A percentile compares a stretch with the other conserved stretches of the same genome.
These are phyloP conservation scores for Escovopsis sp. DNA, from an alignment of 2,329 filamentous ascomycete species.

Conservation along the genomic window DNA sequence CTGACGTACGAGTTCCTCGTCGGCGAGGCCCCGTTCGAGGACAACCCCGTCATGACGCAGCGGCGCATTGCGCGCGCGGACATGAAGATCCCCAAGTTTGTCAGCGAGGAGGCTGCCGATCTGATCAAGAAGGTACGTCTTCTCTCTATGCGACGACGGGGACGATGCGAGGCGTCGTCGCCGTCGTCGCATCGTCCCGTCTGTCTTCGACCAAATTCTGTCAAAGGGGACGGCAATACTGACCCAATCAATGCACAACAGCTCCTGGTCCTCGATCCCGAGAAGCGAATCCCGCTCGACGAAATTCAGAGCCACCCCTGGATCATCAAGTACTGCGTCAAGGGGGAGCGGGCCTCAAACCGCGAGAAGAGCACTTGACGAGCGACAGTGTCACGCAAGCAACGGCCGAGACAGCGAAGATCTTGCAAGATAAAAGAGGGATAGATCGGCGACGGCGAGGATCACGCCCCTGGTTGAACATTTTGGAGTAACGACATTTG, in stretches of 20 bases:
- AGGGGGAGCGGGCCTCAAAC: constrained; percentile 39
- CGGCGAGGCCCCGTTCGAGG: constrained; percentile 93
- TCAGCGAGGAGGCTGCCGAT: constrained; percentile 80
- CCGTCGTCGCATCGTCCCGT: neutral
- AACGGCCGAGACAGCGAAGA: too few species aligned
- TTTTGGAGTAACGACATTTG: constrained; percentile 7
- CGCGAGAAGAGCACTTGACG: constrained; percentile 27
- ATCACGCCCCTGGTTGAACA: constrained; percentile 5
- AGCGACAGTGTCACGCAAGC: too few species aligned
- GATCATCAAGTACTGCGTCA: constrained; percentile 89
- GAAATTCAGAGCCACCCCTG: constrained; percentile 84
- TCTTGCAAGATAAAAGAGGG: neutral
- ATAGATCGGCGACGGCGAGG: neutral
- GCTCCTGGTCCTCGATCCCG: constrained; percentile 83
- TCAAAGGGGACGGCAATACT: constrained; percentile 6
- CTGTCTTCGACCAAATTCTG: neutral
- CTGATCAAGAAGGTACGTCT: constrained; percentile 70
- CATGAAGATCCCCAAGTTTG: constrained; percentile 82
- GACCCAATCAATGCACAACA: constrained; percentile 16
- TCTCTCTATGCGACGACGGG: too few species aligned
- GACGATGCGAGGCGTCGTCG: too few species aligned
- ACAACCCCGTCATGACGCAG: constrained; percentile 88
- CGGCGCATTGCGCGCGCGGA: constrained; percentile 76
- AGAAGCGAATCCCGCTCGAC: constrained; percentile 82
- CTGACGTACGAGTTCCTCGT: constrained; percentile 93